These are phyloP conservation scores for Atkinsonella hypoxylon DNA, from an alignment of 2,329 filamentous ascomycete genomes.

Conservation along the genomic window DNA sequence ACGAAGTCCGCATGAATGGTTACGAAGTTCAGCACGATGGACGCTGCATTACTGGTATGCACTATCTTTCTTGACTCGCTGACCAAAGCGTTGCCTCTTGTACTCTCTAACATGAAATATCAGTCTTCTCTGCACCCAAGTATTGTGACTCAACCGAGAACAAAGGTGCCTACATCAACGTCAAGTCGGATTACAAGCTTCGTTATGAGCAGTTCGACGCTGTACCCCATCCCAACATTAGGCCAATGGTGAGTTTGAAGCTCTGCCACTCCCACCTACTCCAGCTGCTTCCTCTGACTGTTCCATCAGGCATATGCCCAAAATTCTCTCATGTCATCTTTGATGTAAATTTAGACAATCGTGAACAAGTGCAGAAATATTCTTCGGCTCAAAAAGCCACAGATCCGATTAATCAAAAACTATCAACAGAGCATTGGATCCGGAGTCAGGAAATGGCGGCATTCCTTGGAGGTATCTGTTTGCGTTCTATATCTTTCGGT, in stretches of 20 bases:
- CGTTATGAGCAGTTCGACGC: constrained; percentile 90
- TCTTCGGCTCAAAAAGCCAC: neutral
- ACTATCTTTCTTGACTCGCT: neutral
- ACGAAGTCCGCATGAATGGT: constrained; percentile 98
- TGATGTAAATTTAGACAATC: constrained; percentile 42
- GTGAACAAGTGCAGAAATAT: neutral
- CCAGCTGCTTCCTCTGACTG: constrained; percentile 12
- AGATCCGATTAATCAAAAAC: neutral
- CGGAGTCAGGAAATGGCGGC: constrained; percentile 8
- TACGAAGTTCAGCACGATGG: constrained; percentile 97
- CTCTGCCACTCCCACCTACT: constrained; percentile 2
- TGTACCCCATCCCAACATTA: constrained; percentile 89
- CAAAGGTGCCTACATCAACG: constrained; percentile 96
- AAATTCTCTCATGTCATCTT: constrained; percentile 65
- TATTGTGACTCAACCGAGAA: constrained; percentile 98
- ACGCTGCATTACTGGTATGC: constrained; percentile 78
- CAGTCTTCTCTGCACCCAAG: constrained; percentile 91
- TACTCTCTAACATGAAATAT: constrained; percentile 9
- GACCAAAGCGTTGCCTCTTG: constrained; percentile 8
- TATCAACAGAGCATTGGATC: constrained; percentile 5
- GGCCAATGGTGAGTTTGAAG: constrained; percentile 59
- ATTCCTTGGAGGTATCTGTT: constrained; percentile 1
- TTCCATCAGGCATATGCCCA: constrained; percentile 62
- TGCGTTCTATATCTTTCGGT: constrained; percentile 1
- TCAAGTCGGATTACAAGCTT: constrained; percentile 83